Evolutionary conservation across 106 monocot genomes (phyloP), one percentile per base, ranked within the genome.

Genomic region (Acanthochlamys bracteata): DNA sequence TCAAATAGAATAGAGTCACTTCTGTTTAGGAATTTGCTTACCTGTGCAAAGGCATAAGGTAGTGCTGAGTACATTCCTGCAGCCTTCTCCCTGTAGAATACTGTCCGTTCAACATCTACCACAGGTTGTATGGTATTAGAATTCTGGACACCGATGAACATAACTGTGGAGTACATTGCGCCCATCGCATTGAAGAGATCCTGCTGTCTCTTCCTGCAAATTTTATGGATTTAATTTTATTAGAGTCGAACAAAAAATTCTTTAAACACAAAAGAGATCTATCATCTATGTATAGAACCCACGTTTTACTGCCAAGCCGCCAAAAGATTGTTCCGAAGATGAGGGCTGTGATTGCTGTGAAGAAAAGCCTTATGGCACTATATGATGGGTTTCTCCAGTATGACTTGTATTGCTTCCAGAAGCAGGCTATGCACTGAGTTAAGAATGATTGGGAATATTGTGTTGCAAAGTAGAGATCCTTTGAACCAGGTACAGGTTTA

Each of bases 321-420:
- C 91, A 92, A 43, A 92, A 92, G 17, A 92, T 79, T 10, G 84
- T 70, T 25, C 91, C 91, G 52, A 84, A 77, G 55, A 87, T 10
- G 41, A 92, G 24, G 0, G 84, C 81, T 7, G 79, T 79, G 23
- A 74, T 20, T 14, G 42, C 55, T 19, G 91, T 84, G 63, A 86
- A 84, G 47, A 79, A 67, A 24, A 86, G 42, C 43, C 91, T 60
- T 7, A 77, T 61, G 10, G 76, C 69, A 15, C 61, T 81, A 63
- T 92, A 87, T 13, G 83, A 27, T n/a, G 91, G 73, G 42, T 92
- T 92, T n/a, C 86, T 69, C 91, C 86, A 87, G 60, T 92, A 92
- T 24, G 91, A 92, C 51, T 57, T 20, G 55, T 78, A 60, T 54
- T 92, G 91, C 66, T 92, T 92, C 91, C 91, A 92, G 7, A 92